Conservation (phyloP, 192 early-diverging fungal species). For the Backusella sp. region DNA sequence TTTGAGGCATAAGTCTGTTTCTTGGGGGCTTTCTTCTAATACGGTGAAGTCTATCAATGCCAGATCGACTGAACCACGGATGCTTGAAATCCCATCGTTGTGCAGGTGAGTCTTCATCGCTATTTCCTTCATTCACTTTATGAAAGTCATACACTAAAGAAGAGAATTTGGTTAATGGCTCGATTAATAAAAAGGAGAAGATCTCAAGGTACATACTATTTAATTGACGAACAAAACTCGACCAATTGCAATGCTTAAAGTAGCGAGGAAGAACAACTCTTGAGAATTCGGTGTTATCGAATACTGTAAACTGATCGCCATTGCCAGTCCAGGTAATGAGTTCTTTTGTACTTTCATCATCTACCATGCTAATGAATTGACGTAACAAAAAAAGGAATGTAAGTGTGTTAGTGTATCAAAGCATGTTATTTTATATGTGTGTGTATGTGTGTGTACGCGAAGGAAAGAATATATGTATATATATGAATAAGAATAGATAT, state of each 20-base stretch:
- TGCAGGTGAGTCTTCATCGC: constrained; percentile 29
- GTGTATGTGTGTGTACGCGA: too few relatives aligned
- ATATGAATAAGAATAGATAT: too few relatives aligned
- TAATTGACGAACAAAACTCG: constrained; percentile 82
- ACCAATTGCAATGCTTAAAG: constrained; percentile 89
- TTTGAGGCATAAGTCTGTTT: not conserved
- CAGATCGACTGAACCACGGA: constrained; percentile 70
- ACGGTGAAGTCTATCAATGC: constrained; percentile 16
- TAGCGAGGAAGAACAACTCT: constrained; percentile 73
- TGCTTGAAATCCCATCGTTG: constrained; percentile 84
- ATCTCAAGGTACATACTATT: constrained; percentile 54
- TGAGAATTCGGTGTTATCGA: constrained; percentile 78
- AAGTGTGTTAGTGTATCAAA: too few relatives aligned
- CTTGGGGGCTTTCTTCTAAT: constrained; percentile 10
- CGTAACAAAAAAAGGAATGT: not conserved
- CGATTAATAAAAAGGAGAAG: not conserved
- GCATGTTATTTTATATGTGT: too few relatives aligned
- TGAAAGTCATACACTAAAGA: constrained; percentile 75
- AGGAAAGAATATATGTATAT: too few relatives aligned
- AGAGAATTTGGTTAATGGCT: not conserved
- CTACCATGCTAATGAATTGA: constrained; percentile 56
- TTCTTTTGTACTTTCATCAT: constrained; percentile 54
- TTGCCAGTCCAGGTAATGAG: constrained; percentile 70
- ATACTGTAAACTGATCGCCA: constrained; percentile 83
- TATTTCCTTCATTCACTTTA: constrained; percentile 52